phyloP scores from a whole-genome alignment of 2,329 filamentous ascomycete species.

The Apiospora malaysiana region DNA sequence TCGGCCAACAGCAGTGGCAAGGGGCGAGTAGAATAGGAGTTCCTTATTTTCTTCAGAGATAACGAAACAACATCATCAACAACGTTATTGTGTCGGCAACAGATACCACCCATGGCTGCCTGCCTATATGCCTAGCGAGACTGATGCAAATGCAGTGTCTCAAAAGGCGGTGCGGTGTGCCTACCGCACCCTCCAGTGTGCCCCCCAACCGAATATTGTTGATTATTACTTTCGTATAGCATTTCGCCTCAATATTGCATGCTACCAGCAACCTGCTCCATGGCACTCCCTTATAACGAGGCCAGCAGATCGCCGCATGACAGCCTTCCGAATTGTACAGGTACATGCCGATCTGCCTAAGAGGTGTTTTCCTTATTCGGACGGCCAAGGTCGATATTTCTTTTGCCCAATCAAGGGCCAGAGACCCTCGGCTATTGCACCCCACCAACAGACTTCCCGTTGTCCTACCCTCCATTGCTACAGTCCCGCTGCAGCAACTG shows the following conservation, averaged over 20 bases:
- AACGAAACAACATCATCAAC: background rate
- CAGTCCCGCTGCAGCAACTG: slow-evolving; percentile 10
- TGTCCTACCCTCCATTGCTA: slow-evolving; percentile 7
- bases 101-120: background rate
- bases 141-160: slow-evolving; percentile 11
- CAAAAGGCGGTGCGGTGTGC: background rate
- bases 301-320: slow-evolving; percentile 11
- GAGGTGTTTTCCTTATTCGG: slow-evolving; percentile 5
- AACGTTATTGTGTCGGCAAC: slow-evolving; percentile 4
- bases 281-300: background rate
- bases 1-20: slow-evolving; percentile 15
- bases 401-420: background rate
- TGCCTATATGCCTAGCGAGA: background rate
- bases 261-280: slow-evolving; percentile 4
- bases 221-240: background rate
- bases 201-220: slow-evolving; percentile 1
- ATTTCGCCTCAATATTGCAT: slow-evolving; percentile 5
- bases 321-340: slow-evolving; percentile 6
- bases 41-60: slow-evolving; percentile 1
- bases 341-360: background rate
- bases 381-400: background rate
- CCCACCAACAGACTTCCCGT: background rate
- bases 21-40: background rate
- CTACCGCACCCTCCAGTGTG: background rate
- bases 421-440: slow-evolving; percentile 4